Evolutionary conservation across 202 grass and related monocot genomes (phyloP).

Genomic region (Bolboschoenoplectus hybrid): DNA sequence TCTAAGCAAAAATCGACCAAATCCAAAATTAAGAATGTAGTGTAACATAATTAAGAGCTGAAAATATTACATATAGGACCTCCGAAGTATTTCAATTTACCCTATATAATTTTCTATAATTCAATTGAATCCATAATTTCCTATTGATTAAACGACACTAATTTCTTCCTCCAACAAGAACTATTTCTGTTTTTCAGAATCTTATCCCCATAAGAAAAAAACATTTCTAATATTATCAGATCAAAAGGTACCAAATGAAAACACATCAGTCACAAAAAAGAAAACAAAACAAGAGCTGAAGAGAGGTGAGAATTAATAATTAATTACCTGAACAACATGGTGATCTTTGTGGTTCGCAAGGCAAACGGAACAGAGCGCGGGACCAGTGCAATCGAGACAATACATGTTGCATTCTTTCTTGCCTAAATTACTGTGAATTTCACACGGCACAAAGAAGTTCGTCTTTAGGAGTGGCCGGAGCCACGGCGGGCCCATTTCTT

Average conservation of each 20-base stretch:
- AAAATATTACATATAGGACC: not conserved
- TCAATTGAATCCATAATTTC: not conserved
- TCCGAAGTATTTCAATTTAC: conserved; percentile 1
- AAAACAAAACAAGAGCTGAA: conserved; percentile 2
- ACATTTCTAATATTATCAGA: not conserved
- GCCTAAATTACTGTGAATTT: conserved; percentile 60
- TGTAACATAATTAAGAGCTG: not conserved
- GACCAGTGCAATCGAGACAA: conserved; percentile 65
- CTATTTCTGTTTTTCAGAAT: not conserved
- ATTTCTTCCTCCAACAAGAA: not conserved
- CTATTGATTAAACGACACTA: not conserved
- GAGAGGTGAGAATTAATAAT: not conserved
- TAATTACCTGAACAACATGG: conserved; percentile 63
- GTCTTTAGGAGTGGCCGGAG: conserved; percentile 70
- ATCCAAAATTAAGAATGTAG: not conserved
- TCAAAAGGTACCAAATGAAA: not conserved
- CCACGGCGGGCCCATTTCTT: conserved; percentile 68
- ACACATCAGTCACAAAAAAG: not conserved
- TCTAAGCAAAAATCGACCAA: not conserved
- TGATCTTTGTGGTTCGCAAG: conserved; percentile 63
- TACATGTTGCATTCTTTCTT: conserved; percentile 97
- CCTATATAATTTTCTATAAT: not conserved
- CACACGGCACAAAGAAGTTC: conserved; percentile 77
- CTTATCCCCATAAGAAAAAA: not conserved
- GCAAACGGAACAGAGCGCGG: conserved; percentile 71